Conservation (phyloP, 2,329 filamentous ascomycete genomes). For the Amauroascus niger region DNA sequence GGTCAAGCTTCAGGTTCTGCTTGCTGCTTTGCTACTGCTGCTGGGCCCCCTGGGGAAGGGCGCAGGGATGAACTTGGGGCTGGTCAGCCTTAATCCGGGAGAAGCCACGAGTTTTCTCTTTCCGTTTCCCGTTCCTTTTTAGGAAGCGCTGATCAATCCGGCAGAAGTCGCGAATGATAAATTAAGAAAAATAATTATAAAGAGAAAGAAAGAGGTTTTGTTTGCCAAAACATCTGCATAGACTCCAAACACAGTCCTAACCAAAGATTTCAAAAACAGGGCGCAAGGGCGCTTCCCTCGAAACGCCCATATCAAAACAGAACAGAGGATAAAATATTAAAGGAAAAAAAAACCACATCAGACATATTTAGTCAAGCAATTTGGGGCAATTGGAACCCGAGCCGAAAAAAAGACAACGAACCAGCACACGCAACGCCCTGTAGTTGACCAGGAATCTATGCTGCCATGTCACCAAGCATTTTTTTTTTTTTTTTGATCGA, state of each 20-base stretch:
- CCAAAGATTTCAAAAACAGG: too few relatives aligned
- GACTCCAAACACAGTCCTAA: too few relatives aligned
- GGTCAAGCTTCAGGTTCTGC: too few relatives aligned
- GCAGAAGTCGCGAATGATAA: too few relatives aligned
- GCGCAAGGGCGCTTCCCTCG: too few relatives aligned
- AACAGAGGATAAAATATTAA: not conserved
- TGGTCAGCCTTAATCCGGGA: slow-evolving; percentile 5
- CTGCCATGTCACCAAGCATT: slow-evolving; percentile 7
- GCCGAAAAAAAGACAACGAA: not conserved
- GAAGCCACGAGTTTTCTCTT: slow-evolving; percentile 3
- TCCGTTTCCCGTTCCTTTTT: not conserved
- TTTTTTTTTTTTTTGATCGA: not conserved
- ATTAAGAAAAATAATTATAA: too few relatives aligned
- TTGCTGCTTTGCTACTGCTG: too few relatives aligned
- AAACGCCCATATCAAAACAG: not conserved
- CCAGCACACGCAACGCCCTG: not conserved
- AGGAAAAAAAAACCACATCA: not conserved
- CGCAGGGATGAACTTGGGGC: not conserved
- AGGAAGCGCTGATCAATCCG: not conserved
- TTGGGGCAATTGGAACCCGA: slow-evolving; percentile 3
- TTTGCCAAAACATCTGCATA: not conserved
- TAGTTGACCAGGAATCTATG: too few relatives aligned
- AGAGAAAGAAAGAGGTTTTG: too few relatives aligned
- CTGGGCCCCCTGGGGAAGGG: too few relatives aligned
- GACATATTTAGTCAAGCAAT: not conserved